These are phyloP conservation scores for Candida lessepsii DNA, from an alignment of 805 yeast genomes.

Conservation along the genomic window DNA sequence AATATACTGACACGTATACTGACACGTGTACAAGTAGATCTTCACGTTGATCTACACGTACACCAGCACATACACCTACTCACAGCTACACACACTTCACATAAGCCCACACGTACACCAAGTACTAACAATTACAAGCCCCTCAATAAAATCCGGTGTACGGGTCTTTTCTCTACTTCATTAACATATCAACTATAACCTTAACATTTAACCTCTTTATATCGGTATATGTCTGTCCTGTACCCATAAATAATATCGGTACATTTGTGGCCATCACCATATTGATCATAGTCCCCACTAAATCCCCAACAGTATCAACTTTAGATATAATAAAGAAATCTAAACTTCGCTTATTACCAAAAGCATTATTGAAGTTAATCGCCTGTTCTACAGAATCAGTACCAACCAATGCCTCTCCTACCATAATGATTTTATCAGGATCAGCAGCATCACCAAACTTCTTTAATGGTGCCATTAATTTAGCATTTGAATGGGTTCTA, in stretches of 20 bases:
- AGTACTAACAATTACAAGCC: not conserved
- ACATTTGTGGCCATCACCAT: slow-evolving; percentile 96
- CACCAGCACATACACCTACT: no score
- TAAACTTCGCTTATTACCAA: slow-evolving; percentile 75
- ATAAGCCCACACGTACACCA: no score
- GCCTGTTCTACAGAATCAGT: slow-evolving; percentile 97
- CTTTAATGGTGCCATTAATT: slow-evolving; percentile 92
- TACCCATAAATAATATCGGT: slow-evolving; percentile 93
- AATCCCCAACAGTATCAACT: slow-evolving; percentile 96
- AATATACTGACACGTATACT: no score
- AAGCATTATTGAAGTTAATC: slow-evolving; percentile 85
- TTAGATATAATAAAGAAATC: slow-evolving; percentile 92
- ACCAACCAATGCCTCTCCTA: slow-evolving; percentile 96
- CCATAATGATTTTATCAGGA: slow-evolving; percentile 97
- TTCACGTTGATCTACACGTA: no score
- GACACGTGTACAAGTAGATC: no score
- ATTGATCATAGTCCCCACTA: slow-evolving; percentile 95
- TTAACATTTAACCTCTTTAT: slow-evolving; percentile 84
- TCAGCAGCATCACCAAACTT: slow-evolving; percentile 94
- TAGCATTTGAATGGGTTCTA: slow-evolving; percentile 90
- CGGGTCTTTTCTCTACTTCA: slow-evolving; percentile 42
- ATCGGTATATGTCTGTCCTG: slow-evolving; percentile 96
- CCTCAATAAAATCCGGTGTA: not conserved
- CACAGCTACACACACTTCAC: no score
- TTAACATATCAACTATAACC: slow-evolving; percentile 85